Evolutionary conservation across 2,329 filamentous ascomycete genomes (phyloP).

Genomic region (Bipolaris cookei): DNA sequence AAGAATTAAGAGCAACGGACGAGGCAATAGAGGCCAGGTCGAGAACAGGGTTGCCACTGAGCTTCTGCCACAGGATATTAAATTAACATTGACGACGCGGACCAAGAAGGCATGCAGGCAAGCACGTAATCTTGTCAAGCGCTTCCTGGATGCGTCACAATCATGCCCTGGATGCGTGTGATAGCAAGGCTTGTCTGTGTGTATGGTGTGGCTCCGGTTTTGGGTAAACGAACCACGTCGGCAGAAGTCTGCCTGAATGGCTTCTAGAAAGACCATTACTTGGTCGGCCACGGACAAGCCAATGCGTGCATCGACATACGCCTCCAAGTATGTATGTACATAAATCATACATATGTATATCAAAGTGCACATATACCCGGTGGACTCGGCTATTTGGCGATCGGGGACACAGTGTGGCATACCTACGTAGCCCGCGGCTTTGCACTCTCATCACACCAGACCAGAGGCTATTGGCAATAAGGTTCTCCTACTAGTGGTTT

Average conservation of each 20-base stretch:
- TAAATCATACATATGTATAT: slow-evolving; percentile 26
- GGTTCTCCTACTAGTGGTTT: neutral
- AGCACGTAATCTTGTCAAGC: slow-evolving; percentile 15
- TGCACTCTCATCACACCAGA: slow-evolving; percentile 35
- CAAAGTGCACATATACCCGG: slow-evolving; percentile 37
- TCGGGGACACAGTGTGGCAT: slow-evolving; percentile 24
- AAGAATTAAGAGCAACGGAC: slow-evolving; percentile 20
- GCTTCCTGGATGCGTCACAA: slow-evolving; percentile 3
- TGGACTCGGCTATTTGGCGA: slow-evolving; percentile 47
- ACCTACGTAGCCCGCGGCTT: slow-evolving; percentile 20
- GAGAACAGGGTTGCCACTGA: slow-evolving; percentile 25
- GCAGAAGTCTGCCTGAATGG: slow-evolving; percentile 26
- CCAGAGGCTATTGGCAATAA: slow-evolving; percentile 25
- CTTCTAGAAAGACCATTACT: slow-evolving; percentile 38
- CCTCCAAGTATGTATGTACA: neutral
- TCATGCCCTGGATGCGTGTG: neutral
- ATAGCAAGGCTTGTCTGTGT: slow-evolving; percentile 1
- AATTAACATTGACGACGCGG: slow-evolving; percentile 28
- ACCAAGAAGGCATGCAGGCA: slow-evolving; percentile 6
- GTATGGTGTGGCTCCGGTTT: slow-evolving; percentile 18
- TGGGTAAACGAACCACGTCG: slow-evolving; percentile 18
- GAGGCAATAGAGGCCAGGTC: slow-evolving; percentile 13
- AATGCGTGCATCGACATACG: slow-evolving; percentile 17
- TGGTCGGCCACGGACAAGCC: slow-evolving; percentile 29
- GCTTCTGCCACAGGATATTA: slow-evolving; percentile 30